Base-by-base conservation (phyloP, 2,329 filamentous ascomycete species). In the Fusarium lyarnte region DNA sequence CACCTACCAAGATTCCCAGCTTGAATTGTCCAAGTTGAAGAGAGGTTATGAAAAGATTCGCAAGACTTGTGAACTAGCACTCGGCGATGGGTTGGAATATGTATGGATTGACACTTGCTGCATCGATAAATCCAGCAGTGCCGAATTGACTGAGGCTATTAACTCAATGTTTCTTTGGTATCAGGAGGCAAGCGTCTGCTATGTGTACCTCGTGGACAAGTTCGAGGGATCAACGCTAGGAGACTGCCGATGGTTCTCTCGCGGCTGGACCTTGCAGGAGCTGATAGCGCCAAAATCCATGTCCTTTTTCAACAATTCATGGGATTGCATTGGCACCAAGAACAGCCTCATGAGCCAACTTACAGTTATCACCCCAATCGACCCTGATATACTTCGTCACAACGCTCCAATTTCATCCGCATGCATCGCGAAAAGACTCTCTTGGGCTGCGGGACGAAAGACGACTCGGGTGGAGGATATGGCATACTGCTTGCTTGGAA, bases 211-310 rank as follows among this genome's bases (percentile, higher is more conserved):
- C 8, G 42, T 3, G 0, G 42, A 45, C 17, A 45, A 6, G 17
- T 27, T 27, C 8, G 3, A 27, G 5, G 17, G 23, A 5, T 45
- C 23, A 1, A 0, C 5, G 8, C 11, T 45, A 5, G 4, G 11
- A 13, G 42, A 45, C 17, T 45, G 42, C 11, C 42, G 42, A 27
- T 45, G 42, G 42, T 45, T 27, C 5, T 27, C 5, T 21, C 42
- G 42, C 17, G 42, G 23, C 23, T 45, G 23, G 42, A 45, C 42
- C 2, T 21, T 45, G 8, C 42, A 45, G 42, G 42, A 45, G 42
- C 23, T 45, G 17, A 27, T 45, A 45, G 42, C 23, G 8, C 42
- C 42, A 13, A 2, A 13, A 0, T 5, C 25, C 17, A 27, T 45
- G 3, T 9, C 7, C 17, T 27, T 45, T 3, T 21, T 19, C 23